These are phyloP conservation scores for Candida nanaspora DNA, from an alignment of 805 yeast species.

Conservation along the genomic window DNA sequence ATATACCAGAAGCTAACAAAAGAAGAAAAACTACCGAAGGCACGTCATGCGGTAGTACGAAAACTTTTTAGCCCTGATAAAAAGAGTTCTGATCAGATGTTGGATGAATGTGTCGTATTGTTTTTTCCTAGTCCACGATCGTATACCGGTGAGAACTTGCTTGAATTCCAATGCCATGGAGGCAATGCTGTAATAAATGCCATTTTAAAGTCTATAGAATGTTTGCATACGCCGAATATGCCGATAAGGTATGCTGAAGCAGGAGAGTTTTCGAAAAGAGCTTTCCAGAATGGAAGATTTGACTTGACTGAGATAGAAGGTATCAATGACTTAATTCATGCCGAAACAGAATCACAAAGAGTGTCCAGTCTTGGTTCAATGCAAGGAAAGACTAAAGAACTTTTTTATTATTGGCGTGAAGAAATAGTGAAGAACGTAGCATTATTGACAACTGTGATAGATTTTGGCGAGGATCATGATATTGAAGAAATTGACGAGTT, in stretches of 20 bases:
- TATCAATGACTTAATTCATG: constrained; percentile 78
- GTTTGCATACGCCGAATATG: constrained; percentile 37
- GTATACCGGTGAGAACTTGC: constrained; percentile 86
- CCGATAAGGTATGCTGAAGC: constrained; percentile 78
- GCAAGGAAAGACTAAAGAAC: constrained; percentile 52
- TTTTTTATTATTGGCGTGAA: constrained; percentile 62
- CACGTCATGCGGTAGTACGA: constrained; percentile 52
- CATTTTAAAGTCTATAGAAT: constrained; percentile 54
- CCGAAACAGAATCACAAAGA: constrained; percentile 89
- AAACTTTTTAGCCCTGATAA: constrained; percentile 40
- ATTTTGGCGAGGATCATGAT: constrained; percentile 92
- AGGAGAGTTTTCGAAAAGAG: constrained; percentile 87
- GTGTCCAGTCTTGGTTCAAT: constrained; percentile 66
- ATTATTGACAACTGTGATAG: constrained; percentile 78
- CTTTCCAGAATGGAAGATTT: constrained; percentile 74
- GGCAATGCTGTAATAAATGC: constrained; percentile 78
- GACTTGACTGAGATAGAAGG: constrained; percentile 92
- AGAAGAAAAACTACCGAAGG: constrained; percentile 30
- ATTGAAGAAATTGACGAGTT: constrained; percentile 55
- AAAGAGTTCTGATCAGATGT: constrained; percentile 22
- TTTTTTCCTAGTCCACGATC: constrained; percentile 69
- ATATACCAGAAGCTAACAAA: constrained; percentile 43
- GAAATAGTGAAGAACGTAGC: constrained; percentile 62
- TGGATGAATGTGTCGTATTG: constrained; percentile 74
- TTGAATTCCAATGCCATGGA: constrained; percentile 92